These are phyloP conservation scores for Raffaelea arxii DNA, from an alignment of 2,329 filamentous ascomycete species.

Conservation along the genomic window DNA sequence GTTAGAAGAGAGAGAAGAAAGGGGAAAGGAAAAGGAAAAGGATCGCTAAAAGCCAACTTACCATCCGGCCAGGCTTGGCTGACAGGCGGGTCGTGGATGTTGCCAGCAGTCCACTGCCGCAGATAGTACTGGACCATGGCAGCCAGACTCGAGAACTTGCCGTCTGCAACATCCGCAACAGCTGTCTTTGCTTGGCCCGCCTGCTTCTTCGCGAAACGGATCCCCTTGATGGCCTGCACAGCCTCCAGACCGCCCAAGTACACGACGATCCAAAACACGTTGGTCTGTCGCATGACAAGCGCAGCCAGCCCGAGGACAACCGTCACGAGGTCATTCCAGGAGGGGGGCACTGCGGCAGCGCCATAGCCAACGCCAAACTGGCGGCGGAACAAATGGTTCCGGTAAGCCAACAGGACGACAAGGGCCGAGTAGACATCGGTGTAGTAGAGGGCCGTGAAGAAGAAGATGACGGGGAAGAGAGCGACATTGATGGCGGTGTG, in stretches of 20 bases:
- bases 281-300: conserved; percentile 81
- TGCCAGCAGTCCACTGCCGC: conserved; percentile 36
- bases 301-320: conserved; percentile 53
- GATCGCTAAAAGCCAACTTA: conserved; percentile 22
- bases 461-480: conserved; percentile 84
- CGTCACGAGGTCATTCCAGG: conserved; percentile 31
- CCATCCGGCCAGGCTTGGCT: conserved; percentile 38
- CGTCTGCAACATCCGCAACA: neutral
- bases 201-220: neutral
- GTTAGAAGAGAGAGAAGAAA: neutral
- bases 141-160: conserved; percentile 19
- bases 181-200: too few species aligned
- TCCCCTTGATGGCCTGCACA: conserved; percentile 34
- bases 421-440: conserved; percentile 81
- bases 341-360: conserved; percentile 15
- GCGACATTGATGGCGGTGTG: conserved; percentile 70
- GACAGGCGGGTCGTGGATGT: conserved; percentile 46
- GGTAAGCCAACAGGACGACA: conserved; percentile 62
- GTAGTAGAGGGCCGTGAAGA: conserved; percentile 93
- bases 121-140: conserved; percentile 28
- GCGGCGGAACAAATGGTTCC: conserved; percentile 37
- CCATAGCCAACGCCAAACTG: neutral
- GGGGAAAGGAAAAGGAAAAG: neutral
- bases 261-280: conserved; percentile 88
- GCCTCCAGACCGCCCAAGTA: conserved; percentile 58